Conservation (phyloP, 495 filamentous ascomycete genomes). For the Penicillium crystallinum region DNA sequence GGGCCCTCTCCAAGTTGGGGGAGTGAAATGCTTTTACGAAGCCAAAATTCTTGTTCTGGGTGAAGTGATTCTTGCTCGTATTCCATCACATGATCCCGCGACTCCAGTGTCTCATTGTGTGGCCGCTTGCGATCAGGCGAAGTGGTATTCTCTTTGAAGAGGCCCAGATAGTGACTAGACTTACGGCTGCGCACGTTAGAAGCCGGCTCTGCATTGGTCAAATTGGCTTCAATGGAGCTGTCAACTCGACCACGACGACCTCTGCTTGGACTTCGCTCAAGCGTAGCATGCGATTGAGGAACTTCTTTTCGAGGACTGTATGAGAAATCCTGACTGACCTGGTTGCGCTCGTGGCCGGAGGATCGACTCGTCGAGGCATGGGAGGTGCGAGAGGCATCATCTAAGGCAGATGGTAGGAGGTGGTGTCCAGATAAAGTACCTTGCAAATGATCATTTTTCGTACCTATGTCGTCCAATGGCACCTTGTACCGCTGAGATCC, state of each 20-base stretch:
- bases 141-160: constrained; percentile 85
- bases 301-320: constrained; percentile 17
- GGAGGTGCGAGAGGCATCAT: constrained; percentile 21
- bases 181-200: constrained; percentile 83
- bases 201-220: constrained; percentile 67
- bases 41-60: constrained; percentile 14
- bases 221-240: constrained; percentile 75
- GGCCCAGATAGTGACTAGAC: constrained; percentile 82
- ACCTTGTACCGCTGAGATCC: constrained; percentile 10
- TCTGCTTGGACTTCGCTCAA: constrained; percentile 40
- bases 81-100: constrained; percentile 12
- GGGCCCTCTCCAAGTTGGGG: constrained; percentile 28
- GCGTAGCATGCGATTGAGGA: constrained; percentile 7
- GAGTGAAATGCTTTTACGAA: constrained; percentile 33
- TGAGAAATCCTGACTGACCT: constrained; percentile 13
- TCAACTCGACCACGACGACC: constrained; percentile 56
- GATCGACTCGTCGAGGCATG: constrained; percentile 16
- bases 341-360: constrained; percentile 15
- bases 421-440: constrained; percentile 22
- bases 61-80: constrained; percentile 3
- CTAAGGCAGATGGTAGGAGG: constrained; percentile 30
- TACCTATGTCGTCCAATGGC: constrained; percentile 22
- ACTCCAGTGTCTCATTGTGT: constrained; percentile 26
- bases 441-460: constrained; percentile 14
- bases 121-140: constrained; percentile 29